Conservation (phyloP, 1,139 yeast species). For the Nadsonia starkeyi-henricii region DNA sequence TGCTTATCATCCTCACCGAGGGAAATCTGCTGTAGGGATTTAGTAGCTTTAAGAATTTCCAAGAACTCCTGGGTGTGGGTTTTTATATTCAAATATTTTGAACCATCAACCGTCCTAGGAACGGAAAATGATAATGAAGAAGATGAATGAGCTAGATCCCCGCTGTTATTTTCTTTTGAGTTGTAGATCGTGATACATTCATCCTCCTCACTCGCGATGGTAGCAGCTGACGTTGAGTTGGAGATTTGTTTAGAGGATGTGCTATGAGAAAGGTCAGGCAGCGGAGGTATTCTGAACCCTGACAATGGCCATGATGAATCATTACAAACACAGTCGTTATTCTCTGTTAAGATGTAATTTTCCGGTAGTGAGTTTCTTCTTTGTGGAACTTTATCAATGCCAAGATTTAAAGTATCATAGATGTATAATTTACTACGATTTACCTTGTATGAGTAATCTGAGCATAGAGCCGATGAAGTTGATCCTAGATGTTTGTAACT, state of each 20-base stretch:
- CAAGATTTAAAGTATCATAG: background rate
- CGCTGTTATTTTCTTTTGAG: no score
- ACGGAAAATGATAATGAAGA: no score
- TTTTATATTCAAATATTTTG: no score
- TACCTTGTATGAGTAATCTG: background rate
- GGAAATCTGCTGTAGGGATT: constrained; percentile 27
- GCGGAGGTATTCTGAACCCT: no score
- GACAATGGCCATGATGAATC: no score
- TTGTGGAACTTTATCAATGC: no score
- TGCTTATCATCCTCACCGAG: constrained; percentile 16
- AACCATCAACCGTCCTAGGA: no score
- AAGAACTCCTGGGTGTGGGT: constrained; percentile 20
- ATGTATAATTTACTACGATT: background rate
- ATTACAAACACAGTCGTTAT: background rate
- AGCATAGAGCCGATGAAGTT: background rate
- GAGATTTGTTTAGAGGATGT: background rate
- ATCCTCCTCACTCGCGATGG: background rate
- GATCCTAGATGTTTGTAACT: background rate
- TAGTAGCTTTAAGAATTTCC: constrained; percentile 27
- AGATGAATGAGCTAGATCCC: no score
- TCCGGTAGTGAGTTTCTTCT: background rate
- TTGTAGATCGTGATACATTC: background rate
- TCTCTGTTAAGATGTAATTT: background rate
- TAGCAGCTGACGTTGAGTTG: background rate
- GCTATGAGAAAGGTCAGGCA: no score